These are phyloP conservation scores for Cucurbitaria berberidis DNA, from an alignment of 2,329 filamentous ascomycete species.

Conservation along the genomic window DNA sequence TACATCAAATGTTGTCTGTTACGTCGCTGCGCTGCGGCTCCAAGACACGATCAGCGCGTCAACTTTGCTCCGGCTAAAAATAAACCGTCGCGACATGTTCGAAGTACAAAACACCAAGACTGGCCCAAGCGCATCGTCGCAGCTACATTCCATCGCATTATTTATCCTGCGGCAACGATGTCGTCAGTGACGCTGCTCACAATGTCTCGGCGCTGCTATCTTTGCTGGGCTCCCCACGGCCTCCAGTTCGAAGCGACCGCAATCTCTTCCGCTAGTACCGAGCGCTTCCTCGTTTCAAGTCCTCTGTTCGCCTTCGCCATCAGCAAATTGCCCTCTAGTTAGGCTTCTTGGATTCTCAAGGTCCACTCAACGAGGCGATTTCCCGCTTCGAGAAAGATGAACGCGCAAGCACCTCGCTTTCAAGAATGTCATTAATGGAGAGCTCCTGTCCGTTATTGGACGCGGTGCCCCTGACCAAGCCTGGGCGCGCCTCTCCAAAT, in stretches of 20 bases:
- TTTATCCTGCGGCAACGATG: neutral
- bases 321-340: conserved; percentile 8
- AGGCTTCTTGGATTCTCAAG: conserved; percentile 3
- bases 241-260: neutral
- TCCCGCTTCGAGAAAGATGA: conserved; percentile 12
- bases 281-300: conserved; percentile 8
- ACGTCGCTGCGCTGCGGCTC: too few species aligned
- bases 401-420: conserved; percentile 30
- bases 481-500: conserved; percentile 41
- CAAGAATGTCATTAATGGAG: conserved; percentile 18
- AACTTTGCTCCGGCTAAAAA: neutral
- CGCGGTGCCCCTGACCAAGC: conserved; percentile 42
- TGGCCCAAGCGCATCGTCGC: neutral
- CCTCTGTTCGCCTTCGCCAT: neutral
- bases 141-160: neutral
- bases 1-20: neutral
- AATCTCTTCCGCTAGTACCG: conserved; percentile 1
- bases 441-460: conserved; percentile 22
- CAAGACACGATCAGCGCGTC: neutral
- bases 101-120: neutral
- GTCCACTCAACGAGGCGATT: conserved; percentile 36
- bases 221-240: neutral
- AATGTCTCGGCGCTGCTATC: neutral
- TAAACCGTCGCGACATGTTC: too few species aligned
- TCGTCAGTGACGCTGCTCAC: neutral